Conservation (phyloP, 495 filamentous ascomycete genomes). For the Pseudomonodictys pantanalensis region DNA sequence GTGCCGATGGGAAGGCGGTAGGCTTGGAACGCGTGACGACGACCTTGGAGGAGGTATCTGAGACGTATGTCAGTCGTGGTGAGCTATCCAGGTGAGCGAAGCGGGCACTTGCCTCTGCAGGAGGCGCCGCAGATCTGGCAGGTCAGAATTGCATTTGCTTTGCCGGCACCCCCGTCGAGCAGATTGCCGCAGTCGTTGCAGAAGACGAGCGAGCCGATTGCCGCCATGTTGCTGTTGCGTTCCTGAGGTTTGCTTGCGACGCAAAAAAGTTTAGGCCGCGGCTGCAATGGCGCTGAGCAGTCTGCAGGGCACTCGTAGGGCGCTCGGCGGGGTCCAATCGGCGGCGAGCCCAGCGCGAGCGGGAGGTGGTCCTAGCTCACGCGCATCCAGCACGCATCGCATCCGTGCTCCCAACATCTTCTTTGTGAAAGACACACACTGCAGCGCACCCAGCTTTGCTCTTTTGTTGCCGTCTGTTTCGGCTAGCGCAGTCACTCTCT, state of each 20-base stretch:
- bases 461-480: neutral
- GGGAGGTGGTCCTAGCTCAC: too few relatives aligned
- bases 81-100: neutral
- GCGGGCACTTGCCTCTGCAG: constrained; percentile 70
- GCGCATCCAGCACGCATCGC: too few relatives aligned
- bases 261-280: neutral
- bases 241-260: neutral
- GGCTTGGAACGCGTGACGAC: constrained; percentile 81
- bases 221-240: constrained; percentile 58
- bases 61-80: constrained; percentile 7
- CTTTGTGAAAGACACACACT: too few relatives aligned
- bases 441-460: too few relatives aligned
- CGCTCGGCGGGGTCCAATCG: too few relatives aligned
- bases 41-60: constrained; percentile 77
- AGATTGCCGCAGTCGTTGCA: constrained; percentile 92
- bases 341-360: too few relatives aligned
- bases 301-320: too few relatives aligned
- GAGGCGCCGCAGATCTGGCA: constrained; percentile 83
- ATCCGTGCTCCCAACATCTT: too few relatives aligned
- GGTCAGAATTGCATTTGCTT: constrained; percentile 66
- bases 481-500: too few relatives aligned
- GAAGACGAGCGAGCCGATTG: constrained; percentile 87
- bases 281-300: too few relatives aligned
- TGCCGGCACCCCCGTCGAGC: constrained; percentile 73
- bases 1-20: constrained; percentile 78